Base-by-base conservation (phyloP, 1,139 yeast species). In the Hanseniaspora sp. region DNA sequence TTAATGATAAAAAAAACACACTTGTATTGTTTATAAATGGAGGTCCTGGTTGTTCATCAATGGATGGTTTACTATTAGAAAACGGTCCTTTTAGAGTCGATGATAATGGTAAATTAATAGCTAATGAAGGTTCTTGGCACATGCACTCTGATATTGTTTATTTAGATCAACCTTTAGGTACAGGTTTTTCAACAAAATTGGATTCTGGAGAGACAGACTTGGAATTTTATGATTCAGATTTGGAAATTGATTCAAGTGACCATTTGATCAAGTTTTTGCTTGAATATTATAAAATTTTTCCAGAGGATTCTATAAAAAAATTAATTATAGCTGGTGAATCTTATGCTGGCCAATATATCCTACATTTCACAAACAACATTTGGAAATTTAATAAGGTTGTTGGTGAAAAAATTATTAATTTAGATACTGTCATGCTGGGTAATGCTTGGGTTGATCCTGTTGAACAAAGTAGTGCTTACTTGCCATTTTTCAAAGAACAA, bases 381-480 rank as follows among this genome's bases (percentile, higher is more conserved):
- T 62, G 79, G 54, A 70, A 76, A 1, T 46, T 52, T 15, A 45
- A 46, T 31, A 43, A 43, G 4, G 5, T 47, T n/a, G 29, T 43
- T 49, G 44, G 43, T 28, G 48, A 42, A 1, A 58, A 59, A 13
- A 58, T 61, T 0, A 70, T 77, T 58, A 72, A 82, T 56, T 65
- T 90, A 56, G 73, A 77, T 58, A 92, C 90, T 0, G 64, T 86
- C n/a, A 61, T 88, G 59, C 83, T 92, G 56, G 97, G 97, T 11
- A 92, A 92, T 69, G 97, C 96, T 1, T 92, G 96, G 95, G 79
- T 92, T n/a, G 90, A 88, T 42, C 96, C 97, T 1, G 78, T 80
- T 58, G 76, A 78, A 53, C 98, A 92, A 68, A 82, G 94, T 56
- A 72, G 87, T 57, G 79, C 95, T 15, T 88, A 85, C 63, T 68